Percentiles rank a stretch among this genome's conserved stretches.
Evolutionary conservation across 75 land plant species (phyloP).

Genomic region (Pseudotsuga menziesii): DNA sequence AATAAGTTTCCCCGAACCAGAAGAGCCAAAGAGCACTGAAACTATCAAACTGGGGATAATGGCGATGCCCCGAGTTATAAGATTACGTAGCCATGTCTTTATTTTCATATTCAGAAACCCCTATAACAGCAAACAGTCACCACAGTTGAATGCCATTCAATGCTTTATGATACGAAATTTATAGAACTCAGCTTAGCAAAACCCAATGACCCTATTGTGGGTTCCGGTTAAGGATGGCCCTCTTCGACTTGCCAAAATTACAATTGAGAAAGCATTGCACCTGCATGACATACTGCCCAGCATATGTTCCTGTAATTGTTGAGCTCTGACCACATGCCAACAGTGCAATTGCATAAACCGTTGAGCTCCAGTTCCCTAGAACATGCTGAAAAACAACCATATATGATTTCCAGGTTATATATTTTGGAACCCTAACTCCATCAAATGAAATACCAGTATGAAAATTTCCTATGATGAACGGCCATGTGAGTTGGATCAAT

Average conservation of each 20-base stretch:
- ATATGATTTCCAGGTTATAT: not conserved
- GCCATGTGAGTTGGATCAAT: not conserved
- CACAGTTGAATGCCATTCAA: not conserved
- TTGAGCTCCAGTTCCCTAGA: slow-evolving; percentile 22
- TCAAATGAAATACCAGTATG: not conserved
- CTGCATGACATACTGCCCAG: slow-evolving; percentile 46
- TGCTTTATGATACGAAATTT: not conserved
- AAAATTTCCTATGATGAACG: not conserved
- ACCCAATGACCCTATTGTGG: not conserved
- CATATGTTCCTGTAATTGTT: slow-evolving; percentile 40
- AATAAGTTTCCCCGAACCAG: slow-evolving; percentile 26
- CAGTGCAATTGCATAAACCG: slow-evolving; percentile 19
- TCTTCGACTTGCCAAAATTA: not conserved
- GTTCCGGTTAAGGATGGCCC: no score
- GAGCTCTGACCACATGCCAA: slow-evolving; percentile 45
- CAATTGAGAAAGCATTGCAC: not conserved
- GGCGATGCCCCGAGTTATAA: slow-evolving; percentile 28
- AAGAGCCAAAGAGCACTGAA: slow-evolving; percentile 19
- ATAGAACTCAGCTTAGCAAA: not conserved
- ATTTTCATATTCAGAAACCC: slow-evolving; percentile 26
- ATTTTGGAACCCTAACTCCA: not conserved
- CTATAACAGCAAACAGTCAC: not conserved
- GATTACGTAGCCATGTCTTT: slow-evolving; percentile 26
- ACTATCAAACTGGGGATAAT: slow-evolving; percentile 26
- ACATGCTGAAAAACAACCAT: slow-evolving; percentile 11